phyloP scores from a whole-genome alignment of 441 rosid species.

The Croton setiger region DNA sequence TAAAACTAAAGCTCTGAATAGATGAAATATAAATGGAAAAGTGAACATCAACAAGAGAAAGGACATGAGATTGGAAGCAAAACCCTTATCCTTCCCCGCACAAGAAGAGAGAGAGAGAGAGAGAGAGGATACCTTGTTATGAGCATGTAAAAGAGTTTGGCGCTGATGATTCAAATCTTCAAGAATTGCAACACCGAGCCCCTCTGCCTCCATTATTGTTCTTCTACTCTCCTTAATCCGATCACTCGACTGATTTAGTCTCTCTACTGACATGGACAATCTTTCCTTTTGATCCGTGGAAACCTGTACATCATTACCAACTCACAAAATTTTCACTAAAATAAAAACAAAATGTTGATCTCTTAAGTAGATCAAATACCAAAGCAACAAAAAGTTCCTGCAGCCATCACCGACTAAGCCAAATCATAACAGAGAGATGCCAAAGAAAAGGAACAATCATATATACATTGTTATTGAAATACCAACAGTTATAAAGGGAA shows the following conservation, averaged over 20 bases:
- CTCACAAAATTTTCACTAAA: neutral
- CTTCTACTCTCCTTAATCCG: constrained; percentile 82
- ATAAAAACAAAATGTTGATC: neutral
- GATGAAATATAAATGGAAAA: neutral
- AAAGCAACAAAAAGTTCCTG: constrained; percentile 5
- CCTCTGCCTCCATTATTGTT: constrained; percentile 91
- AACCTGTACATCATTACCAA: constrained; percentile 42
- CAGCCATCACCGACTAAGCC: neutral
- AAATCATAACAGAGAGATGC: neutral
- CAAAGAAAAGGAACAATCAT: neutral
- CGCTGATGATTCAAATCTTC: constrained; percentile 87
- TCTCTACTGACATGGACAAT: constrained; percentile 67
- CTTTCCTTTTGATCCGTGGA: constrained; percentile 91
- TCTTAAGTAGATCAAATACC: neutral
- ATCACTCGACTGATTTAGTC: constrained; percentile 58
- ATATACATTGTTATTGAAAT: neutral
- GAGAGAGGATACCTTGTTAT: constrained; percentile 50
- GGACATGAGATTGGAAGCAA: neutral
- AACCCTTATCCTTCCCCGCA: neutral
- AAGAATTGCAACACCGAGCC: constrained; percentile 90
- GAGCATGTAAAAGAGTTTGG: constrained; percentile 74
- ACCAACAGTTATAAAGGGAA: neutral
- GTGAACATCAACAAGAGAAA: neutral
- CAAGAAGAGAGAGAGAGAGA: neutral
- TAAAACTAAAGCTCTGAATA: neutral